Conservation (phyloP, 2,329 filamentous ascomycete genomes). For the Cytospora chrysosperma region DNA sequence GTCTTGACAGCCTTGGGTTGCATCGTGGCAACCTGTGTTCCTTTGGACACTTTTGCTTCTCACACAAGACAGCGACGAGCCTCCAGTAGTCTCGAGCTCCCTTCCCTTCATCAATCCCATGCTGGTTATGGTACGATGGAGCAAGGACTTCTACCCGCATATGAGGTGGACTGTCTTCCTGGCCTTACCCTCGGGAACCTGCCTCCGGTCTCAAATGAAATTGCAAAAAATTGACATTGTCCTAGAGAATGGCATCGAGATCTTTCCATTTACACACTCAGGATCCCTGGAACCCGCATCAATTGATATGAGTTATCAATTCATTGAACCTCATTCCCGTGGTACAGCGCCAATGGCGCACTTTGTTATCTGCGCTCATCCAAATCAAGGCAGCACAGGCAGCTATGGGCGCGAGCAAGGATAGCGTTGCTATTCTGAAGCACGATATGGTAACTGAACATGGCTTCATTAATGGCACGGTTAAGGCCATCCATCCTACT, state of each 20-base stretch:
- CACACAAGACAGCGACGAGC: conserved; percentile 8
- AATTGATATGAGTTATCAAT: conserved; percentile 12
- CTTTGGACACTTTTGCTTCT: conserved; percentile 2
- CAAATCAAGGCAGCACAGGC: conserved; percentile 6
- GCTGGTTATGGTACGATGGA: conserved; percentile 13
- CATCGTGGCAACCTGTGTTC: not conserved
- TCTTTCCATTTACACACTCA: conserved; percentile 8
- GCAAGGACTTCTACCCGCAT: conserved; percentile 11
- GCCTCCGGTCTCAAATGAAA: not conserved
- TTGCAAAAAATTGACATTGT: not conserved
- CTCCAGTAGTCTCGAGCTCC: not conserved
- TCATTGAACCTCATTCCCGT: conserved; percentile 52
- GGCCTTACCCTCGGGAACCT: not conserved
- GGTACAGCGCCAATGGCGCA: conserved; percentile 13
- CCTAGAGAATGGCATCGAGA: not conserved
- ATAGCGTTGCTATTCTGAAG: conserved; percentile 16
- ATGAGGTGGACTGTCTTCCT: not conserved
- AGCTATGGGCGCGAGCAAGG: conserved; percentile 23
- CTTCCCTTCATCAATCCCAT: conserved; percentile 6
- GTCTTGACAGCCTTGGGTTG: too few species aligned
- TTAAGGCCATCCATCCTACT: conserved; percentile 20
- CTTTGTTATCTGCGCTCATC: conserved; percentile 2
- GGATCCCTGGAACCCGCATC: conserved; percentile 1
- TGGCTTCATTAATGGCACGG: conserved; percentile 24
- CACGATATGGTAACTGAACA: conserved; percentile 23